These are phyloP conservation scores for Wickerhamomyces sydowiorum DNA, from an alignment of 805 yeast genomes.

Conservation along the genomic window DNA sequence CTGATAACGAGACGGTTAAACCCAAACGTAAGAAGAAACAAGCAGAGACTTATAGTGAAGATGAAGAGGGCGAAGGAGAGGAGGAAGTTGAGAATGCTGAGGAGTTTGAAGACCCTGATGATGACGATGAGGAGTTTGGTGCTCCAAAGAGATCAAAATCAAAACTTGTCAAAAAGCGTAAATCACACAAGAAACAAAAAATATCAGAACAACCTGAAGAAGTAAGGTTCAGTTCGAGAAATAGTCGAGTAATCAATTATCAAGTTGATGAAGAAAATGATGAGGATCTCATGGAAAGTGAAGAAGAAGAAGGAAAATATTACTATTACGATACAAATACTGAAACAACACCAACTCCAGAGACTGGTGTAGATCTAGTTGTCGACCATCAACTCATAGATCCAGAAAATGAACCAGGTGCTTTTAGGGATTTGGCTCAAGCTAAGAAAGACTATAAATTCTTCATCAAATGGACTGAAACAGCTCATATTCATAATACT, in stretches of 20 bases:
- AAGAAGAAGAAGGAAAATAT: conserved; percentile 21
- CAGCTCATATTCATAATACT: conserved; percentile 89
- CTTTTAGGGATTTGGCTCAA: conserved; percentile 34
- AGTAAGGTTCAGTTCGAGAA: conserved; percentile 74
- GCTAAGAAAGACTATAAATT: conserved; percentile 58
- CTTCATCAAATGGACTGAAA: conserved; percentile 78
- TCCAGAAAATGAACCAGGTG: conserved; percentile 25
- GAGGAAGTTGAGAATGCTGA: conserved; percentile 23
- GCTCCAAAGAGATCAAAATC: conserved; percentile 17
- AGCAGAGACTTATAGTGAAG: conserved; percentile 9
- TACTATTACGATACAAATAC: conserved; percentile 19
- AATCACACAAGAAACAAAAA: conserved; percentile 14
- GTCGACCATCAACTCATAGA: conserved; percentile 47
- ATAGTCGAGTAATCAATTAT: conserved; percentile 62
- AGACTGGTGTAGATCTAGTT: conserved; percentile 38
- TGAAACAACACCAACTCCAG: conserved; percentile 24
- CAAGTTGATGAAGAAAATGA: conserved; percentile 58
- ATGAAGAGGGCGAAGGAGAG: conserved; percentile 19
- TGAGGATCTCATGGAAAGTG: conserved; percentile 34
- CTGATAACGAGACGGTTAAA: conserved; percentile 22
- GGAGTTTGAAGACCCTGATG: conserved; percentile 26
- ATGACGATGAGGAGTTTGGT: conserved; percentile 34
- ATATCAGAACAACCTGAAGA: conserved; percentile 34
- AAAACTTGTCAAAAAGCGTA: conserved; percentile 12
- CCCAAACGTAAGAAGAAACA: conserved; percentile 25